Evolutionary conservation across 1,139 yeast genomes (phyloP), one percentile per base, ranked within the genome.

Genomic region (Torulaspora pretoriensis): DNA sequence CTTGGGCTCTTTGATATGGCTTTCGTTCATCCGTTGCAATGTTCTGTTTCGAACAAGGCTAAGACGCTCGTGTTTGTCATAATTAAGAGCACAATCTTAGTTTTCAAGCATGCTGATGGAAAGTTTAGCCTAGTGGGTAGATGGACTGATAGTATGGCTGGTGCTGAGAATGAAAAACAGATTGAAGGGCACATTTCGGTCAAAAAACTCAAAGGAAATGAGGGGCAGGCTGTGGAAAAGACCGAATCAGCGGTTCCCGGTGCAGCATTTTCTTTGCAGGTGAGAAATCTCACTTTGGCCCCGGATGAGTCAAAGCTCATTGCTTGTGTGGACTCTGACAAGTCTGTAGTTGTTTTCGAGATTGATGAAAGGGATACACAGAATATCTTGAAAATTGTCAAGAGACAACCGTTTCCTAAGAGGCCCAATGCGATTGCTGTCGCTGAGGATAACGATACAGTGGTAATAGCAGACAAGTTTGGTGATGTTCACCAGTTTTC

Each of bases 391-490:
- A 61, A 60, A n/a, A 63, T 81, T 27, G 58, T 76, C 37, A 83
- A 85, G 57, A 79, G 94, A 61, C 90, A 88, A 60, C 74, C 78
- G 6, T 81, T 88, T 60, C 88, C 96, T 22, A 92, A 92, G 67
- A 80, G 97, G 63, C 97, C 97, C 8, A 83, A 89, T 53, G 82
- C 95, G 1, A 71, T 88, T 12, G 73, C 87, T n/a, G 67, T 81
- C 3, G 74, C 83, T 7, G 64, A 68, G 16, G 78, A 76, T 49
- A 78, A 74, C 45, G 55, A 62, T 2, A 69, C 71, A 4, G 68
- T 88, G 9, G 64, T 89, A 2, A 77, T 89, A 16, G 97, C 95
- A n/a, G 99, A 94, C 65, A 94, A 94, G 69, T 92, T 90, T 63
- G 99, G 99, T 38, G 99, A 94, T 66, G 97, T 89, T 5, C 92